Evolutionary conservation across 108 stramenopile species (phyloP), one percentile per base, ranked within the genome.

Genomic region (Parietichytrium sp.): DNA sequence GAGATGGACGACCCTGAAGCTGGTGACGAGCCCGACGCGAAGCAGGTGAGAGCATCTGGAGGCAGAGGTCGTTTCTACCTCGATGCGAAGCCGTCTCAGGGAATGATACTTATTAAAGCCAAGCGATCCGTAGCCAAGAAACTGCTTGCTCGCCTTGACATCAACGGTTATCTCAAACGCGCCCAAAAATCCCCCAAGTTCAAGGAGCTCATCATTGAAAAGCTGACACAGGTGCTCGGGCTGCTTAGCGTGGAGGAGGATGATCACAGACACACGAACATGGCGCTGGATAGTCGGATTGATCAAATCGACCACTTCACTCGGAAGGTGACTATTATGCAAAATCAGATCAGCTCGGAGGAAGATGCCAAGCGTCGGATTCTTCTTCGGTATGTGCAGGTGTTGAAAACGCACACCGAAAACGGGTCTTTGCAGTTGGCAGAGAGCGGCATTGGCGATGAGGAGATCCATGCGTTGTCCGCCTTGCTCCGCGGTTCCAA

Each of bases 291-390:
- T 47, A 54, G 50, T 4, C 36, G 89, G 29, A 86, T 85, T 20
- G 86, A 83, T 42, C 87, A 90, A 48, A 48, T 92, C 49, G 91
- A 87, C 52, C 82, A 80, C 30, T 30, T 88, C 15, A 53, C 86
- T 38, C 86, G 80, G 33, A 85, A 87, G 47, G 47, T 86, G 47
- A 80, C 82, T 15, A 83, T 55, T 48, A 84, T 88, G 49, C 90
- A 93, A 52, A 55, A 80, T 31, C 51, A 82, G 55, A 82, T 94
- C 31, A 85, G 80, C 27, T 49, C 61, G 16, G 93, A 93, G 79
- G 94, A 94, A 84, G 94, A 94, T 50, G 93, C 94, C 16, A 93
- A 93, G 89, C 86, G 93, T 8, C 85, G 92, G 3, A 92, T 92
- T 38, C 86, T 94, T 23, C 82, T 93, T 18, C 85, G 92, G 48